phyloP scores from a whole-genome alignment of 2,329 filamentous ascomycete genomes.

The Cylindrodendrum hubeiense region DNA sequence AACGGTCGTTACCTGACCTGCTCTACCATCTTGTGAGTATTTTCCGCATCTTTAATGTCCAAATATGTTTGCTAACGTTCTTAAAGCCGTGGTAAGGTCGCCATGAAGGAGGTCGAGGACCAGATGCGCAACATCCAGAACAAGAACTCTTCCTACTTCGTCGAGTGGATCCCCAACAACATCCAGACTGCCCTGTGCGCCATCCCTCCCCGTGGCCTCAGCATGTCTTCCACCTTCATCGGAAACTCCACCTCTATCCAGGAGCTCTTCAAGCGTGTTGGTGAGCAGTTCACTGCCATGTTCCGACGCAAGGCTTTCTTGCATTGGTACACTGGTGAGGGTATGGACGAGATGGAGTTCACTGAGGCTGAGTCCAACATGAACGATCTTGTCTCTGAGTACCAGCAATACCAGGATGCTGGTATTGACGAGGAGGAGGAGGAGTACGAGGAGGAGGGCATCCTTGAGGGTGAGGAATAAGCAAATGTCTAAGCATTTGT shows the following conservation, averaged over 20 bases:
- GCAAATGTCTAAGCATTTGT: conserved; percentile 14
- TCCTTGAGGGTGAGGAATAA: conserved; percentile 78
- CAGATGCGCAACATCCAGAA: conserved; percentile 99
- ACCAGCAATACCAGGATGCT: conserved; percentile 99
- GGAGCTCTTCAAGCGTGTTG: conserved; percentile 99
- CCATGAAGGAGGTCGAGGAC: conserved; percentile 99
- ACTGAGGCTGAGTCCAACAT: conserved; percentile 99
- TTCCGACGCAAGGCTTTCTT: conserved; percentile 99
- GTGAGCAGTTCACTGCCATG: conserved; percentile 99
- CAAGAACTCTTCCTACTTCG: conserved; percentile 99
- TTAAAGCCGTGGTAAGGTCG: conserved; percentile 91
- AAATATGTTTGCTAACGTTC: conserved; percentile 19
- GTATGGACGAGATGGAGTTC: conserved; percentile 99
- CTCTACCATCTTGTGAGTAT: conserved; percentile 92
- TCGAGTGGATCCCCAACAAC: conserved; percentile 99
- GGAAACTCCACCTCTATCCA: conserved; percentile 99
- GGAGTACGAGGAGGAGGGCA: conserved; percentile 87
- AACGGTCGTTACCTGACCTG: conserved; percentile 99
- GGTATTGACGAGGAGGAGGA: conserved; percentile 96
- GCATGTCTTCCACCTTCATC: conserved; percentile 99
- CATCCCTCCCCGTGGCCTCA: conserved; percentile 95
- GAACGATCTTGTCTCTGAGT: conserved; percentile 99
- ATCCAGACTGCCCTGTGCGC: conserved; percentile 99
- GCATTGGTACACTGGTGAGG: conserved; percentile 99
- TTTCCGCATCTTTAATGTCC: neutral